A percentile compares a stretch with the other conserved stretches of the same genome.
phyloP scores from a whole-genome alignment of 345 rosid genomes.

The Populus alba region DNA sequence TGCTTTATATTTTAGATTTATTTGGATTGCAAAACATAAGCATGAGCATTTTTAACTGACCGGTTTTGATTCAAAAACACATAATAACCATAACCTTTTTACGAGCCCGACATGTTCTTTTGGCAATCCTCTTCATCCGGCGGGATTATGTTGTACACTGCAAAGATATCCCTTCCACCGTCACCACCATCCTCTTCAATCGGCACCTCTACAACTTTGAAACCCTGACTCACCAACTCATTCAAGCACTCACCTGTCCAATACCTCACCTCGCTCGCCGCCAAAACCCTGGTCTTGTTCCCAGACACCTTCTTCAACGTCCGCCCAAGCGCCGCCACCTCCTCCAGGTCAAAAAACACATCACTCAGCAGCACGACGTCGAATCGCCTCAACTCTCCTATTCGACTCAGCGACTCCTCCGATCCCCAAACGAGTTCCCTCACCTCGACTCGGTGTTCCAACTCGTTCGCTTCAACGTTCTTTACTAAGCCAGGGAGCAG shows the following conservation, averaged over 20 bases:
- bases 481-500: slow-evolving; percentile 26
- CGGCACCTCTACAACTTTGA: slow-evolving; percentile 24
- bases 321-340: slow-evolving; percentile 22
- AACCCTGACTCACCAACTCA: slow-evolving; percentile 30
- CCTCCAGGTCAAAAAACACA: slow-evolving; percentile 30
- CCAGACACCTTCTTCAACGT: slow-evolving; percentile 26
- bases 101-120: too few species aligned
- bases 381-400: slow-evolving; percentile 9
- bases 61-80: too few species aligned
- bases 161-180: neutral
- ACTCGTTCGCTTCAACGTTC: slow-evolving; percentile 32
- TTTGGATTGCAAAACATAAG: too few species aligned
- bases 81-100: too few species aligned
- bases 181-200: neutral
- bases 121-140: neutral
- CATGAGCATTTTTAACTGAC: too few species aligned
- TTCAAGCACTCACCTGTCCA: slow-evolving; percentile 28
- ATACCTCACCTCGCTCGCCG: slow-evolving; percentile 27
- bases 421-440: slow-evolving; percentile 38
- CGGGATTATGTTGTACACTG: neutral
- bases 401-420: slow-evolving; percentile 9
- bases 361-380: slow-evolving; percentile 41
- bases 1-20: too few species aligned
- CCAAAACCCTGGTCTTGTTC: slow-evolving; percentile 15
- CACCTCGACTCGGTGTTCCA: slow-evolving; percentile 21